Evolutionary conservation across 1,284 basidiomycete genomes (phyloP), one percentile per base, ranked within the genome.

Genomic region (Tylopilus orsonianus): DNA sequence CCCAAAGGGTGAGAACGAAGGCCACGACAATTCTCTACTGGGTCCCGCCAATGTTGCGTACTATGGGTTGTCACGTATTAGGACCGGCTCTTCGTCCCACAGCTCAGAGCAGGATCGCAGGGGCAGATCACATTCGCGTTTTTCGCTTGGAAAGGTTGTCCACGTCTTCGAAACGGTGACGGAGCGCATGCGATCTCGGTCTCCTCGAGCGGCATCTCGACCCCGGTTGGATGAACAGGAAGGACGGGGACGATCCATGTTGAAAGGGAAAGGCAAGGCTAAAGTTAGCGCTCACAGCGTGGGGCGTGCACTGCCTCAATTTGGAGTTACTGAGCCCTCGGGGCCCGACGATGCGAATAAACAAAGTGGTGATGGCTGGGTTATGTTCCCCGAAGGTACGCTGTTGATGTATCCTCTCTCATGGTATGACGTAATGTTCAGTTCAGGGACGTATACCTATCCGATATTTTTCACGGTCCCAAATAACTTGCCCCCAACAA

Each of bases 391-490:
- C 56, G 87, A 90, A 73, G 93, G 93, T 89, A 49, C 18, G 53
- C 39, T 23, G 26, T 19, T 37, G 75, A 67, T 4, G 13, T 41
- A 24, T 34, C 14, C 22, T 50, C 32, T 50, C 39, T 29, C 46
- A 19, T 32, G 2, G 6, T 9, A 8, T 39, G 40, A 42, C 47
- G 34, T 46, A 40, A 60, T 34, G 16, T 12, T 24, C 10, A 29
- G 22, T 47, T 18, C 59, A 90, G 92, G 93, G n/a, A 87, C 84
- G 5, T 97, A 98, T 67, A 93, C 88, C 35, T 99, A 94, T 67
- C 94, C 95, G 1, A 90, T 99, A 60, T 90, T 90, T 16, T 92
- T 98, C 66, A 77, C 85, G 4, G 83, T 99, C 41, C 93, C 95
- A 0, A 75, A 83, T 4, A 80, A 82, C 50, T 78, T 89, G 4